Conservation (phyloP, 495 filamentous ascomycete species). For the Penicillium soppii region DNA sequence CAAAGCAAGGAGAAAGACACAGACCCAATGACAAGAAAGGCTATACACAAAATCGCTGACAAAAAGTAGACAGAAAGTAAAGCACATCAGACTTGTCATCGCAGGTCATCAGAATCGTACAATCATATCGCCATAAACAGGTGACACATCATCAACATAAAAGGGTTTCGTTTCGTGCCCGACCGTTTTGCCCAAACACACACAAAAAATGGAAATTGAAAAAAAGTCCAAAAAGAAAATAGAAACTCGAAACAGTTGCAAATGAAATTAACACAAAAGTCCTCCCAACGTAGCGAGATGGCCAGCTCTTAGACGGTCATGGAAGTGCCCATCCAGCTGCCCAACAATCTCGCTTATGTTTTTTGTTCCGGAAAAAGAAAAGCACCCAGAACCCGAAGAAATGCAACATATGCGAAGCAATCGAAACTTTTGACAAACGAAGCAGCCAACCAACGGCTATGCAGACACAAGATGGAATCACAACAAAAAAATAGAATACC, state of each 20-base stretch:
- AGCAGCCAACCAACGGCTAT: constrained; percentile 10
- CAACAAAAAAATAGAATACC: not conserved
- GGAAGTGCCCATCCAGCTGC: not conserved
- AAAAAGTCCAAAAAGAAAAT: constrained; percentile 9
- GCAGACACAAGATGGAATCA: constrained; percentile 8
- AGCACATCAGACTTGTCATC: constrained; percentile 40
- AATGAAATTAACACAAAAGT: constrained; percentile 24
- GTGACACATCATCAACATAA: constrained; percentile 15
- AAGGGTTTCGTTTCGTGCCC: constrained; percentile 9
- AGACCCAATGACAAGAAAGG: constrained; percentile 17
- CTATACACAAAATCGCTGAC: constrained; percentile 21
- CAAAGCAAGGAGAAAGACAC: constrained; percentile 23
- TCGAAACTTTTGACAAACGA: constrained; percentile 21
- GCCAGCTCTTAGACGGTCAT: not conserved
- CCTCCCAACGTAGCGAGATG: constrained; percentile 19
- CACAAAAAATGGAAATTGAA: not conserved
- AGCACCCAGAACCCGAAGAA: constrained; percentile 15
- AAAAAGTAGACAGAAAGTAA: constrained; percentile 19
- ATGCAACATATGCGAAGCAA: constrained; percentile 11
- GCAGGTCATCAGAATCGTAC: constrained; percentile 51
- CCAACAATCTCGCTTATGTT: constrained; percentile 6
- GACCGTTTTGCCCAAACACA: constrained; percentile 20
- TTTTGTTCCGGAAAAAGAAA: constrained; percentile 14
- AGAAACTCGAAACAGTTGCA: constrained; percentile 20
- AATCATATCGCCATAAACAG: constrained; percentile 44